Conservation (phyloP, 1,284 basidiomycete genomes). For the Ceratobasidium papillatum region DNA sequence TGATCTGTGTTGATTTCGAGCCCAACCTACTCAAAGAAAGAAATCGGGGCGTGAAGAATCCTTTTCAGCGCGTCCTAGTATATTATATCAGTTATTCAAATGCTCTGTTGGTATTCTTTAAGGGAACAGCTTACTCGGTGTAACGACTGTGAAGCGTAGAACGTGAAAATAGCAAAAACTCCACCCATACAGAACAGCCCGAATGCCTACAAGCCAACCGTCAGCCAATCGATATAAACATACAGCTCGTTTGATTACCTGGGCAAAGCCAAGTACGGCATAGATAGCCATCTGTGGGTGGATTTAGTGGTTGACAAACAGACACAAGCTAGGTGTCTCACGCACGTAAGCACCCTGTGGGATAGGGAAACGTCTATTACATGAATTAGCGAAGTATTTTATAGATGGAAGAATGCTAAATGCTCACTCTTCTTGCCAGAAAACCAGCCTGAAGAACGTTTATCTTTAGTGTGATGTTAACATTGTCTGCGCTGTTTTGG, state of each 20-base stretch:
- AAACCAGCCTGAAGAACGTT: constrained; percentile 30
- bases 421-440: constrained; percentile 40
- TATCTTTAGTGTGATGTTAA: too few relatives aligned
- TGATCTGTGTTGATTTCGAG: constrained; percentile 8
- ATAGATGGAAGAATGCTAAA: not conserved
- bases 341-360: constrained; percentile 44
- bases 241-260: not conserved
- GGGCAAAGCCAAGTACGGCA: not conserved
- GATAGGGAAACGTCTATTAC: constrained; percentile 58
- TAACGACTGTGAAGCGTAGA: constrained; percentile 66
- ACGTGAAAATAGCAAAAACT: constrained; percentile 48
- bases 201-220: not conserved
- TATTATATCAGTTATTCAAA: too few relatives aligned
- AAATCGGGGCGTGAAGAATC: constrained; percentile 75
- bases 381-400: not conserved
- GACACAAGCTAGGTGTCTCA: constrained; percentile 75
- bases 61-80: constrained; percentile 64
- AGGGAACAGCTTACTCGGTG: constrained; percentile 52
- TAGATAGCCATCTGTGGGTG: not conserved
- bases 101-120: too few relatives aligned
- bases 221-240: too few relatives aligned
- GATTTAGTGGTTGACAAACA: too few relatives aligned
- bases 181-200: not conserved
- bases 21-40: constrained; percentile 84
- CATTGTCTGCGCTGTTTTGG: too few relatives aligned